Evolutionary conservation across 2,329 filamentous ascomycete genomes (phyloP), one percentile per base, ranked within the genome.

Genomic region (Colletotrichum magnum): DNA sequence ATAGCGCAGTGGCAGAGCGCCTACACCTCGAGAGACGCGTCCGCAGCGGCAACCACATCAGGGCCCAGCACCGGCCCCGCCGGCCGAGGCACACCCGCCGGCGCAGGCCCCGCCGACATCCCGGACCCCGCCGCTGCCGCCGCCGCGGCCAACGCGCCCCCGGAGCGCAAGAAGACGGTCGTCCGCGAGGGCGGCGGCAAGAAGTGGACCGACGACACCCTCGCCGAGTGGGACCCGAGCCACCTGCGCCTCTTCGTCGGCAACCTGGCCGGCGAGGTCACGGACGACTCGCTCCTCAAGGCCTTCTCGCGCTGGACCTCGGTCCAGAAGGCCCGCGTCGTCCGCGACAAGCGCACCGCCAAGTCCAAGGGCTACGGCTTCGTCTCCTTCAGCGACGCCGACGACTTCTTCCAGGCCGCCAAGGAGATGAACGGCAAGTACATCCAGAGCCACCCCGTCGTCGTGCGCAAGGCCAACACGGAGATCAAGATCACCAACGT

Each of bases 361-460:
- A 99, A 99, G 83, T 97, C 93, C 77, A 97, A 96, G 79, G 96
- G 95, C 0, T 99, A 94, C 78, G 96, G 96, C 3, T 99, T 99
- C 77, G 95, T 99, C 64, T 96, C 94, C 80, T 98, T 99, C 82
- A 92, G 91, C 75, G 93, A 98, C 77, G 93, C 94, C 36, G 96
- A 99, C 79, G 95, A 98, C 77, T 98, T 97, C 79, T 98, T 99
- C 85, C 90, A 94, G 76, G 95, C 96, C 2, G 95, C 94, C 75
- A 94, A 96, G 83, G 95, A 98, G 83, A 98, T 98, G 96, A 93
- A 98, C 77, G 95, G 95, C 75, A 98, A 99, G 83, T 99, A 99
- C 82, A 98, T 99, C 78, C 95, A 97, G 76, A 98, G 94, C 79
- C 96, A 98, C 80, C 96, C 96, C 0, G 93, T 98, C 32, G 85